Base-by-base conservation (phyloP, 305 asterid genomes). In the Salvia sclarea region DNA sequence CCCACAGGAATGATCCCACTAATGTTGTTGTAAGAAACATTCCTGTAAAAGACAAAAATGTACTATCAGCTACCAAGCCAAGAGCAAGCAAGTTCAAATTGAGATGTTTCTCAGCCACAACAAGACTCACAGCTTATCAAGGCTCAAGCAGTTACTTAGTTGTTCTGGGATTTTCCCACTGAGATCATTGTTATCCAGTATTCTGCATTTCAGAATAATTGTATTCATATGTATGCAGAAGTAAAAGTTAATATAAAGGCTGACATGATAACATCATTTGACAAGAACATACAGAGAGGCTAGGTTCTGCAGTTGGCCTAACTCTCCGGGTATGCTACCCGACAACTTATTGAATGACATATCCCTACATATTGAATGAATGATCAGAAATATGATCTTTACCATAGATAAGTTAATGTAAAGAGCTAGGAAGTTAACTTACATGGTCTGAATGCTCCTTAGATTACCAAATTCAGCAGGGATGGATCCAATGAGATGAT, bases 261-360 rank as follows among this genome's bases (percentile, higher is more conserved):
- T 21, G 13, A 6, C 31, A 9, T 22, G 6, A 20, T 17, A 48
- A 20, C 18, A 38, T 35, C 52, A 17, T 12, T 24, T 6, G 16
- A 35, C 30, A 37, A 10, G 11, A 72, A 68, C 97, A 61, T 83
- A 95, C 99, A 95, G 96, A 52, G 89, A 77, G 58, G 73, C 92
- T 64, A 91, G 82, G 77, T 85, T 88, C 83, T 89, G 98, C 74
- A 95, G 86, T 70, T 86, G 99, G 35, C 99, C 99, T 71, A 95
- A 57, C 75, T 91, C 97, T 68, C 66, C 82, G 2, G 99, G 99
- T 40, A 95, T 81, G 73, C 73, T 47, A 45, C 94, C 92, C 9
- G 83, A 82, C 35, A 95, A 58, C 59, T 69, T 85, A 86, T 95
- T 95, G 84, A 77, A 80, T 8, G 99, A 91, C 78, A 86, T 74